A percentile compares a stretch with the other conserved stretches of the same genome.
Conservation (phyloP, 2,329 filamentous ascomycete genomes). For the Bisporella sp. region DNA sequence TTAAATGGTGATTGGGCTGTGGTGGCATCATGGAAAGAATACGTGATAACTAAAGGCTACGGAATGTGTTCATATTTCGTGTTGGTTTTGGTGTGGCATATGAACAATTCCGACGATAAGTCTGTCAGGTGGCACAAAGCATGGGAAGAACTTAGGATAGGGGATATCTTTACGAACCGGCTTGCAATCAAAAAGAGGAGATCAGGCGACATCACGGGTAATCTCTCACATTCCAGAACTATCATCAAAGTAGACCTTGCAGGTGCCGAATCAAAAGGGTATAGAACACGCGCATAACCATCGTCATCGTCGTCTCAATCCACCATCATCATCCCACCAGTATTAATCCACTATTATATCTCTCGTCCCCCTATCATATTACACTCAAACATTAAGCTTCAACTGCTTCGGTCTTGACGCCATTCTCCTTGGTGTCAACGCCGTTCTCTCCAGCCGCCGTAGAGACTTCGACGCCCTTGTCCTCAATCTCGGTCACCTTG, state of each 20-base stretch:
- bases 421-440: neutral
- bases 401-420: neutral
- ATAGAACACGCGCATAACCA: neutral
- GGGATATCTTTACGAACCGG: too few relatives aligned
- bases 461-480: neutral
- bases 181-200: too few relatives aligned
- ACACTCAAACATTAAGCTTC: neutral
- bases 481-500: conserved; percentile 5
- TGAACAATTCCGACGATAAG: too few relatives aligned
- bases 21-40: too few relatives aligned
- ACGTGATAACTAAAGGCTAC: too few relatives aligned
- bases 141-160: too few relatives aligned
- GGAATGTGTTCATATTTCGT: too few relatives aligned
- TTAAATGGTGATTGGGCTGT: too few relatives aligned
- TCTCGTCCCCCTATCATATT: neutral
- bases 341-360: neutral
- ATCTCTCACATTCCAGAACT: neutral
- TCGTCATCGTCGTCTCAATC: neutral
- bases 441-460: neutral
- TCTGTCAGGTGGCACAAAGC: too few relatives aligned
- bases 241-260: neutral
- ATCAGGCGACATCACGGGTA: neutral
- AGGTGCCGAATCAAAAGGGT: neutral
- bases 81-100: too few relatives aligned
- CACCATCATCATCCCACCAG: neutral